phyloP scores from a whole-genome alignment of 2,329 filamentous ascomycete species.

The Coniella lustricola region DNA sequence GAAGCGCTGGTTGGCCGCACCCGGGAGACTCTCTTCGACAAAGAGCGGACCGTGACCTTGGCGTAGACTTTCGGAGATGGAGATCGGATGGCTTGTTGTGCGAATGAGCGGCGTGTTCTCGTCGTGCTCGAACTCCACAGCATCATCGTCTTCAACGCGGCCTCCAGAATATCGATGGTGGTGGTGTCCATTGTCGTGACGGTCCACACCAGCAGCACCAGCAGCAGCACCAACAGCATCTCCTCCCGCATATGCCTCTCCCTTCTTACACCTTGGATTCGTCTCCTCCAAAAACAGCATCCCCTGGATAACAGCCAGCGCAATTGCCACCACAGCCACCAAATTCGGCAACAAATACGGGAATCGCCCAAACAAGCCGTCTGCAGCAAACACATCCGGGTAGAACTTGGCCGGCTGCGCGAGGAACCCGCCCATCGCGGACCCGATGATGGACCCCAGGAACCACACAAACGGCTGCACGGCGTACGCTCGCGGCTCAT shows the following conservation, averaged over 20 bases:
- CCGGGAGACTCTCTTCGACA: constrained; percentile 28
- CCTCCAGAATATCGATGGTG: not conserved
- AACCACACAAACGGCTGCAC: constrained; percentile 17
- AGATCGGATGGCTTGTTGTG: constrained; percentile 21
- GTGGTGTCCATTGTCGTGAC: not conserved
- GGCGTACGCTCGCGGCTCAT: constrained; percentile 25
- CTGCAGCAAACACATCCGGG: constrained; percentile 27
- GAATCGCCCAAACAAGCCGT: constrained; percentile 48
- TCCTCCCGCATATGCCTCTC: no score
- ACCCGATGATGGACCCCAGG: constrained; percentile 13
- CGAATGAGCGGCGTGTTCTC: constrained; percentile 25
- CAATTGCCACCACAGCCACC: constrained; percentile 57
- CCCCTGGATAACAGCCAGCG: constrained; percentile 58
- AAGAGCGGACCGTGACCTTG: constrained; percentile 23
- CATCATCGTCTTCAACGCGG: constrained; percentile 20
- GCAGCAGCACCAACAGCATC: no score
- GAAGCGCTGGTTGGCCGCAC: constrained; percentile 28
- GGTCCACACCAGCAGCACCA: constrained; percentile 19
- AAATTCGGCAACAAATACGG: constrained; percentile 54
- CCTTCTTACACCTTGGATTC: constrained; percentile 22
- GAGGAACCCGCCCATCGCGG: constrained; percentile 15
- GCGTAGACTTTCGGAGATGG: constrained; percentile 18
- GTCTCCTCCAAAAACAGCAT: constrained; percentile 53
- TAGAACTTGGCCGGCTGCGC: constrained; percentile 16
- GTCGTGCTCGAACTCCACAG: constrained; percentile 21